Base-by-base conservation (phyloP, 2,329 filamentous ascomycete species). In the Orbilia ellipsospora region DNA sequence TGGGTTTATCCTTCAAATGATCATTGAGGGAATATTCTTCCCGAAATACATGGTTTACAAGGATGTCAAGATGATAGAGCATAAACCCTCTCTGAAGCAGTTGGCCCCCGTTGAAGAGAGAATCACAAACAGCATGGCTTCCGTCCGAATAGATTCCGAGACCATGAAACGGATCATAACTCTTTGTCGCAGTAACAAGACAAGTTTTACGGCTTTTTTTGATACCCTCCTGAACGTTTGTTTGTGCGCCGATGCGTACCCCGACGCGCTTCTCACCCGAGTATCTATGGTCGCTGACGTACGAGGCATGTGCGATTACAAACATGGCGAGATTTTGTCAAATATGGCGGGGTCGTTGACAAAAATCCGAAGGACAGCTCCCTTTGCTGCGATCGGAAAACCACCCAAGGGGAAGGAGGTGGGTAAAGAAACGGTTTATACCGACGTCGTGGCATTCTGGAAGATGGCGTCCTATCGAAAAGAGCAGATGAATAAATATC, bases 121-220 rank as follows among this genome's bases (percentile, higher is more conserved):
- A 15, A 60, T 67, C n/a, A 60, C 51, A 44, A 67, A 67, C 28
- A 67, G 60, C 16, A 52, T 67, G n/a, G 55, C 60, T n/a, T 60
- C 64, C 8, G 8, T 67, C 13, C 23, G 64, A 12, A 52, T 60
- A 23, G 28, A 28, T 13, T 16, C 55, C 2, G 16, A 40, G 45
- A 44, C 55, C 2, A 67, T 60, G 64, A 50, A 60, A 44, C 40
- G 26, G 28, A 4, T 67, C 16, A 18, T 67, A 7, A 10, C 54
- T 0, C 48, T 50, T 18, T 67, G 64, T 7, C 64, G 64, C 10
- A 31, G 5, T 1, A 8, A 60, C 4, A 52, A 42, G 3, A 67
- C 54, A 28, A 67, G n/a, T 8, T 67, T 67, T 31, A 67, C 64
- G 16, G 64, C 64, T 7, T 67, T 60, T 15, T 50, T 67, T 1